A percentile compares a stretch with the other conserved stretches of the same genome.
phyloP scores from a whole-genome alignment of 257 asterid species.

The Solanum etuberosum region DNA sequence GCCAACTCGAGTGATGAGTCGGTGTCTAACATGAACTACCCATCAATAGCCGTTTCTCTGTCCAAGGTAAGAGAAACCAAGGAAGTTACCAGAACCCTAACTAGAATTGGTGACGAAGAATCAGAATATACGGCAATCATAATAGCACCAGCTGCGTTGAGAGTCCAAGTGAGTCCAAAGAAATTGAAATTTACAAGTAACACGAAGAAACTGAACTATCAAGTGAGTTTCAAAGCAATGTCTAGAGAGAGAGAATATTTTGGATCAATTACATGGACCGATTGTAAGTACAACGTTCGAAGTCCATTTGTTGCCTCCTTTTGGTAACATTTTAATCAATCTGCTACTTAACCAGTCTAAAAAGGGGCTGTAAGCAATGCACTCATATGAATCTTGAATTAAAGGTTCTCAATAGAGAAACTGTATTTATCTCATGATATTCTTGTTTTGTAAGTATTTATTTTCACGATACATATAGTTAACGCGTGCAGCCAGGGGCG shows the following conservation, averaged over 20 bases:
- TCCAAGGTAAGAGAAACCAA: not conserved
- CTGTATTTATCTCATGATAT: not conserved
- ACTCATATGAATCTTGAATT: not conserved
- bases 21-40: not conserved
- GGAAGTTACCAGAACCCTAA: not conserved
- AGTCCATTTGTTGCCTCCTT: conserved; percentile 44
- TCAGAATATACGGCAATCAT: not conserved
- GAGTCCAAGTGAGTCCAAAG: conserved; percentile 44
- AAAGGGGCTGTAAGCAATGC: not conserved
- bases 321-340: not conserved
- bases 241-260: conserved; percentile 18
- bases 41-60: not conserved
- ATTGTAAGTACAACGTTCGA: conserved; percentile 38
- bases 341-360: not conserved
- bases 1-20: not conserved
- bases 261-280: conserved; percentile 30
- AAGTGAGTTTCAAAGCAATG: conserved; percentile 31
- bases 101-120: not conserved
- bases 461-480: not conserved
- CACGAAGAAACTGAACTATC: conserved; percentile 34
- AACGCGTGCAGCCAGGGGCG: not conserved
- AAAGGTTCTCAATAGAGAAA: not conserved
- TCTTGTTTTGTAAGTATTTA: not conserved
- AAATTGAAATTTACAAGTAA: conserved; percentile 42
- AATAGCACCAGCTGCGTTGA: conserved; percentile 3